Percentiles rank a stretch among this genome's conserved stretches.
These are phyloP conservation scores for Dendrobium huoshanense DNA, from an alignment of 106 monocot species.

Conservation along the genomic window DNA sequence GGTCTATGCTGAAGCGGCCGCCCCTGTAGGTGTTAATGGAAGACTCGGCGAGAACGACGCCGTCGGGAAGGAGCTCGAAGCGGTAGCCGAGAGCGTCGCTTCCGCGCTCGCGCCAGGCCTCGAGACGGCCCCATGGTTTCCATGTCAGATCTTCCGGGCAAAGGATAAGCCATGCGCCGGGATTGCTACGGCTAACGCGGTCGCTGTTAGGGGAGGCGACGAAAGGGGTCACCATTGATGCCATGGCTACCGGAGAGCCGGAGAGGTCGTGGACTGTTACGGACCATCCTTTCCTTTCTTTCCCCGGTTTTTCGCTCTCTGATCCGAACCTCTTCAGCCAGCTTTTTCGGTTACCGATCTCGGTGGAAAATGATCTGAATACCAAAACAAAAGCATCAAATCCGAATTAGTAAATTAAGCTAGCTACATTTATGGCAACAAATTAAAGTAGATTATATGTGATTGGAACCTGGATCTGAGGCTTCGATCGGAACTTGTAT, in stretches of 20 bases:
- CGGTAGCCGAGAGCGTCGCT: slow-evolving; percentile 65
- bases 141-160: slow-evolving; percentile 66
- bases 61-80: slow-evolving; percentile 66
- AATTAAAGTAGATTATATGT: neutral
- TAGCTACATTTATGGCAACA: neutral
- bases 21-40: slow-evolving; percentile 44
- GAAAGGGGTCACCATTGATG: slow-evolving; percentile 92
- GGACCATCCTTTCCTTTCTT: slow-evolving; percentile 85
- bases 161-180: slow-evolving; percentile 87
- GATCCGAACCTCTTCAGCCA: slow-evolving; percentile 56
- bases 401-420: neutral
- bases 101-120: slow-evolving; percentile 87
- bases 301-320: slow-evolving; percentile 51
- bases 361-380: slow-evolving; percentile 44
- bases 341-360: slow-evolving; percentile 19
- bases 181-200: slow-evolving; percentile 76
- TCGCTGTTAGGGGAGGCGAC: slow-evolving; percentile 75
- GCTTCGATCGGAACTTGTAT: slow-evolving; percentile 27
- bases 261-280: slow-evolving; percentile 87
- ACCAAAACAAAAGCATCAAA: neutral
- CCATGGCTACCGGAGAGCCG: slow-evolving; percentile 85
- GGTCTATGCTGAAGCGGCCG: slow-evolving; percentile 67
- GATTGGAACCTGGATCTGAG: slow-evolving; percentile 42
- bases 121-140: slow-evolving; percentile 91
- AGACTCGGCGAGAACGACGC: slow-evolving; percentile 46